phyloP scores from a whole-genome alignment of 2,329 filamentous ascomycete species.

The Ceratocystis albifundus region DNA sequence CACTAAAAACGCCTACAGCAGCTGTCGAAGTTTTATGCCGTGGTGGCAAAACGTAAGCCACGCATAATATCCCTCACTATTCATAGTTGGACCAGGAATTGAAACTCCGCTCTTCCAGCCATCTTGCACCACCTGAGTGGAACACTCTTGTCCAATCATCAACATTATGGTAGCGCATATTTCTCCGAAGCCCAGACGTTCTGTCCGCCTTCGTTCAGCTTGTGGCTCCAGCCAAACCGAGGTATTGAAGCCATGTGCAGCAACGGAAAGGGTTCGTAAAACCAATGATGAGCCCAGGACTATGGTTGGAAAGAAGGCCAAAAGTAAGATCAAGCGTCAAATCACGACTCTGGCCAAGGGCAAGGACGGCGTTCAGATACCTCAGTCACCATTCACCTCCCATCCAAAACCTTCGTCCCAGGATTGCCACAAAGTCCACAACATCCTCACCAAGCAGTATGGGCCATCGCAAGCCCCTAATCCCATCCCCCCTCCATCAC shows the following conservation, averaged over 20 bases:
- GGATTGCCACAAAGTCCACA: conserved; percentile 3
- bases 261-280: neutral
- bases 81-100: neutral
- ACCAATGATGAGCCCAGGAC: neutral
- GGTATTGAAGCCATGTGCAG: neutral
- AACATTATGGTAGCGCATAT: neutral
- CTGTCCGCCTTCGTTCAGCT: neutral
- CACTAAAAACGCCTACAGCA: neutral
- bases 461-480: neutral
- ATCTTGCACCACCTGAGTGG: neutral
- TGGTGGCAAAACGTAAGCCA: conserved; percentile 4
- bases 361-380: neutral
- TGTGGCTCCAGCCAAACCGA: neutral
- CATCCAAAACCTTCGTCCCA: neutral
- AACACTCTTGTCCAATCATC: neutral
- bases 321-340: neutral
- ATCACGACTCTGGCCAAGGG: neutral
- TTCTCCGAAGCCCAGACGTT: neutral
- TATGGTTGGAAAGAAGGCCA: neutral
- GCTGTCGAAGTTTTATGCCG: neutral
- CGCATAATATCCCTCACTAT: neutral
- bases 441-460: neutral
- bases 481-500: conserved; percentile 4
- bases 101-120: neutral
- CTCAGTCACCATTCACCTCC: conserved; percentile 3